Conservation (phyloP, 306 rosid genomes). For the Benincasa hispida region DNA sequence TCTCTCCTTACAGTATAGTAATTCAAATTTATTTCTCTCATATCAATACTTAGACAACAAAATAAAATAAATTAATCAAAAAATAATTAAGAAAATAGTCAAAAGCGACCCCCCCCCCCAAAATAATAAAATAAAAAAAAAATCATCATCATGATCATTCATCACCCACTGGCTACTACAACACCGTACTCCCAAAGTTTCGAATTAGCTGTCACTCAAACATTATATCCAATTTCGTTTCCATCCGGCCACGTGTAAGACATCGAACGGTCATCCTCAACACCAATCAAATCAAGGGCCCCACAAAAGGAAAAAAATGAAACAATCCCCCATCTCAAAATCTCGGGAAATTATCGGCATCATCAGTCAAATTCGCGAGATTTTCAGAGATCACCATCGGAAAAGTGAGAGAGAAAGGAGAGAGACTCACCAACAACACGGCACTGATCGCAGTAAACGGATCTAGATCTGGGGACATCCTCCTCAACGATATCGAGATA, state of each 20-base stretch:
- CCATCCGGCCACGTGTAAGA: background rate
- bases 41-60: too few species aligned
- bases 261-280: background rate
- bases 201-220: background rate
- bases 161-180: background rate
- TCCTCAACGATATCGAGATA: slow-evolving; percentile 84
- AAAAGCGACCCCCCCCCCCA: too few species aligned
- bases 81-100: background rate
- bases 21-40: background rate
- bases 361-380: background rate
- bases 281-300: background rate
- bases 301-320: background rate
- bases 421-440: slow-evolving; percentile 92
- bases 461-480: slow-evolving; percentile 88
- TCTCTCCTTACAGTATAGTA: background rate
- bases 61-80: background rate
- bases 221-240: background rate
- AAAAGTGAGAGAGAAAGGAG: too few species aligned
- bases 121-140: background rate
- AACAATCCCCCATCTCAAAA: background rate
- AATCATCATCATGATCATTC: background rate
- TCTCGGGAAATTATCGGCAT: too few species aligned
- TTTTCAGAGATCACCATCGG: too few species aligned
- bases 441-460: slow-evolving; percentile 85
- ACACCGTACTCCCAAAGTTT: background rate